Conservation (phyloP, 1,284 basidiomycete genomes). For the Apiotrichum laibachii region DNA sequence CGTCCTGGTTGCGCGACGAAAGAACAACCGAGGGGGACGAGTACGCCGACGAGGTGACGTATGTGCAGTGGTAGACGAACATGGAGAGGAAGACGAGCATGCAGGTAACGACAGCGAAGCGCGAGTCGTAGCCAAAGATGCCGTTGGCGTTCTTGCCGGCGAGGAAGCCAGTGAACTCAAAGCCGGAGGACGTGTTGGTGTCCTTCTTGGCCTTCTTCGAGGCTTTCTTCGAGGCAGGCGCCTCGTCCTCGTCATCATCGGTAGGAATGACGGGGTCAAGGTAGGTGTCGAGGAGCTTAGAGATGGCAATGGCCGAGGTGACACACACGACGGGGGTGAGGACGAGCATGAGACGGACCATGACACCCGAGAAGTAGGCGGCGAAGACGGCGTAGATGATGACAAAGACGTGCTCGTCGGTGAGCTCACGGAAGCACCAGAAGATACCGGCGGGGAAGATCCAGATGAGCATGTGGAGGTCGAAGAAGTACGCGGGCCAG, state of each 20-base stretch:
- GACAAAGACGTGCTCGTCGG: conserved; percentile 97
- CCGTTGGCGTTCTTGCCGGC: conserved; percentile 55
- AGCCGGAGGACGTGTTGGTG: conserved; percentile 32
- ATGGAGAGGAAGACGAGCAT: conserved; percentile 76
- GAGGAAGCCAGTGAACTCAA: conserved; percentile 35
- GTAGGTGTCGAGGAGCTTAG: conserved; percentile 83
- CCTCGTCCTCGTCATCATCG: conserved; percentile 17
- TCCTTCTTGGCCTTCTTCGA: conserved; percentile 66
- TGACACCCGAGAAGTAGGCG: conserved; percentile 98
- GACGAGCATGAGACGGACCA: conserved; percentile 70
- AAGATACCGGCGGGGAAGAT: conserved; percentile 95
- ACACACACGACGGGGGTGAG: conserved; percentile 58
- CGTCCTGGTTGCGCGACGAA: conserved; percentile 75
- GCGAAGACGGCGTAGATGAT: conserved; percentile 96
- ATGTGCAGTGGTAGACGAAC: conserved; percentile 96
- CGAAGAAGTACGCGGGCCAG: conserved; percentile 99
- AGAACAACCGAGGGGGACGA: conserved; percentile 97
- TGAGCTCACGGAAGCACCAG: conserved; percentile 87
- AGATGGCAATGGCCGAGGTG: conserved; percentile 83
- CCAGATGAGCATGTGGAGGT: conserved; percentile 96
- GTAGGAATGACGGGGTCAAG: conserved; percentile 60
- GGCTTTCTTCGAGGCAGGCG: conserved; percentile 30
- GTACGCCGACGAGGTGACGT: conserved; percentile 91
- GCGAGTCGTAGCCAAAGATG: conserved; percentile 81
- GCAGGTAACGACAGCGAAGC: conserved; percentile 71